Percentiles rank a stretch among this genome's conserved stretches.
phyloP scores from a whole-genome alignment of 2,329 filamentous ascomycete genomes.

The Xylariaceae sp. region DNA sequence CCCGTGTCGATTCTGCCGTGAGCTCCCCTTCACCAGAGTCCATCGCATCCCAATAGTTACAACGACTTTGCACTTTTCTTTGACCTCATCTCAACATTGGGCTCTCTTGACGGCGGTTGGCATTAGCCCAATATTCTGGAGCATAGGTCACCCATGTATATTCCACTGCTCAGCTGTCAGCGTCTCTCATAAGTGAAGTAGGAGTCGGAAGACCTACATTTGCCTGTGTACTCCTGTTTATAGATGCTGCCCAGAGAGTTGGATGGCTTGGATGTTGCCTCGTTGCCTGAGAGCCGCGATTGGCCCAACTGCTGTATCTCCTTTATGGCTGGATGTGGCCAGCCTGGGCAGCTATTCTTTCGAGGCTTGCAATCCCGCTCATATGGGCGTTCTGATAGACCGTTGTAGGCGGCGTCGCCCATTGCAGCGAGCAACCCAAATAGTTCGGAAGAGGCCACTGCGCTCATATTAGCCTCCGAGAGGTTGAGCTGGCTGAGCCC shows the following conservation, averaged over 20 bases:
- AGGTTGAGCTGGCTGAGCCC: no score
- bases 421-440: not conserved
- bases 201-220: not conserved
- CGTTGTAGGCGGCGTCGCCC: not conserved
- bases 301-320: slow-evolving; percentile 4
- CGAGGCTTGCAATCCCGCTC: not conserved
- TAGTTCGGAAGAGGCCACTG: not conserved
- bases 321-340: not conserved
- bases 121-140: no score
- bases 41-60: no score
- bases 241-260: not conserved
- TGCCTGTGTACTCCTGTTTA: not conserved
- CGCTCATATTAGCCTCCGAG: not conserved
- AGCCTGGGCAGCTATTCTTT: not conserved
- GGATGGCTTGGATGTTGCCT: slow-evolving; percentile 13
- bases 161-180: not conserved
- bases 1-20: no score
- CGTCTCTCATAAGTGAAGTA: not conserved
- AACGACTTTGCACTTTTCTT: not conserved
- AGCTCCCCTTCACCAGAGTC: no score
- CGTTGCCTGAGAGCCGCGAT: slow-evolving; percentile 10
- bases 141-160: not conserved
- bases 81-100: not conserved
- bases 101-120: not conserved
- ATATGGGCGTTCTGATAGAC: not conserved